These are phyloP conservation scores for Pouteria glomerata DNA, from an alignment of 148 eudicot genomes.

Conservation along the genomic window DNA sequence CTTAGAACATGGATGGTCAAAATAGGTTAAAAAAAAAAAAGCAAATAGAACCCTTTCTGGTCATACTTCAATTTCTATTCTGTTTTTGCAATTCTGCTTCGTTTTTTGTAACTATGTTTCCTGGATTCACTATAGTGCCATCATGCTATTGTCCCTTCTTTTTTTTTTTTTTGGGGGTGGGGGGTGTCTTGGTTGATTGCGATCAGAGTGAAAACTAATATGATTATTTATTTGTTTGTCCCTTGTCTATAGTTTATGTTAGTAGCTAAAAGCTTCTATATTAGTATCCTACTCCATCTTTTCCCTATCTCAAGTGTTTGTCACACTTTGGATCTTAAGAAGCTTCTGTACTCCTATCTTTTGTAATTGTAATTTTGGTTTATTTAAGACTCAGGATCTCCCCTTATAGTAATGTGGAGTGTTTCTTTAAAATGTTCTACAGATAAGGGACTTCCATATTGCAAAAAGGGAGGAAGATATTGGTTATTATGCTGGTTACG, in stretches of 20 bases:
- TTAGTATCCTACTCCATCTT: neutral
- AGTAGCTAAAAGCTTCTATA: neutral
- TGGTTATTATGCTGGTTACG: conserved; percentile 69
- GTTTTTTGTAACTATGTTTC: too few relatives aligned
- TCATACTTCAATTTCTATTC: too few relatives aligned
- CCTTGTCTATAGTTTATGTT: neutral
- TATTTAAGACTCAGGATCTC: neutral
- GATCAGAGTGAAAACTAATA: neutral
- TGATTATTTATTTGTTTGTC: neutral
- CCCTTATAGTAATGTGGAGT: neutral
- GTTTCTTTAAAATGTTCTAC: neutral
- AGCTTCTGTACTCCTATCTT: neutral
- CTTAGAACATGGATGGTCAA: too few relatives aligned
- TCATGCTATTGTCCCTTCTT: neutral
- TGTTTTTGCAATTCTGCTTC: too few relatives aligned
- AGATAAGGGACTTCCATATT: conserved; percentile 61
- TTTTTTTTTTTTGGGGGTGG: too few relatives aligned
- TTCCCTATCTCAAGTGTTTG: neutral
- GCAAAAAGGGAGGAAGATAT: conserved; percentile 68
- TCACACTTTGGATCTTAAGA: neutral
- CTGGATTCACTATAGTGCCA: neutral
- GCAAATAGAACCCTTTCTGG: too few relatives aligned
- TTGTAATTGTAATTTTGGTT: neutral
- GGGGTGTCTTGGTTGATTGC: neutral
- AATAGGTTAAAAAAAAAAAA: too few relatives aligned